These are phyloP conservation scores for Globisporangium megalacanthum DNA, from an alignment of 352 stramenopile species.

Conservation along the genomic window DNA sequence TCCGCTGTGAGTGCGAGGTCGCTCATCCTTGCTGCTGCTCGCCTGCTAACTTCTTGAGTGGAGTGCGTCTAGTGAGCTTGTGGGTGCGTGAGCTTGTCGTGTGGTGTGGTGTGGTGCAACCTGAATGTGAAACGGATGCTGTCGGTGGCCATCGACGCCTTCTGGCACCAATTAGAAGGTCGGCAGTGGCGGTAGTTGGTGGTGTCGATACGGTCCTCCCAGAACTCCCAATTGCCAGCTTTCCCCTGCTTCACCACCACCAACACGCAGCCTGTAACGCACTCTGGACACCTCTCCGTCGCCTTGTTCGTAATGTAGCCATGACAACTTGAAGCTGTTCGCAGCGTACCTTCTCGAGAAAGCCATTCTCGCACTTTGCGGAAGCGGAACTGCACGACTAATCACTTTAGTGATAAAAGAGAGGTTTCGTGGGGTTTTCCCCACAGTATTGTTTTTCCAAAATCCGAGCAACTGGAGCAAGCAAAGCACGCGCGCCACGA, in stretches of 20 bases:
- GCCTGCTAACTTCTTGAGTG: background rate
- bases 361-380: background rate
- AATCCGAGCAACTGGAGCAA: background rate
- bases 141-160: too few species aligned
- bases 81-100: too few species aligned
- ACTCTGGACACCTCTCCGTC: too few species aligned
- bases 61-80: too few species aligned
- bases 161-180: too few species aligned
- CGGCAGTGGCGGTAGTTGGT: too few species aligned
- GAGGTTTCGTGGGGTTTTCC: background rate
- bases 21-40: constrained; percentile 7
- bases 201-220: background rate
- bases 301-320: background rate
- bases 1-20: constrained; percentile 41
- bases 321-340: background rate
- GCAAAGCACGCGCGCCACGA: constrained; percentile 13
- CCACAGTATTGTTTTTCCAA: background rate
- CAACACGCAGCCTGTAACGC: background rate
- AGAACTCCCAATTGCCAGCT: background rate
- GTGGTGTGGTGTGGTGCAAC: too few species aligned
- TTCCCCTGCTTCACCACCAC: too few species aligned
- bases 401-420: too few species aligned
- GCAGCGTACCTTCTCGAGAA: constrained; percentile 3
- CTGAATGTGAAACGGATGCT: too few species aligned
- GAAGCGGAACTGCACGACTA: background rate